Evolutionary conservation across 495 filamentous ascomycete species (phyloP).

Genomic region (Oleoguttula mirabilis): DNA sequence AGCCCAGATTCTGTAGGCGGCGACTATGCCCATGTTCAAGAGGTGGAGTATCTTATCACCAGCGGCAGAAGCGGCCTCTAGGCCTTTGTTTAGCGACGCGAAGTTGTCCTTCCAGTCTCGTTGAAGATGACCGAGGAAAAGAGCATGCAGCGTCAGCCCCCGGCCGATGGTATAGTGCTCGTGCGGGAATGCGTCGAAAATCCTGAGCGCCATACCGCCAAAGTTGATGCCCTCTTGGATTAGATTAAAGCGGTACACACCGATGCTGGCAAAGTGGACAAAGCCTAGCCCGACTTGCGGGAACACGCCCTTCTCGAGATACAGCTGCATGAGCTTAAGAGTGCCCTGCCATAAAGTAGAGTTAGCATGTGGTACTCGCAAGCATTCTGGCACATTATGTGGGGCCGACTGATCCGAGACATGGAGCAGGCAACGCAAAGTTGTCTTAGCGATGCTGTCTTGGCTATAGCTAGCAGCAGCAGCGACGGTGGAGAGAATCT

Average conservation of each 20-base stretch:
- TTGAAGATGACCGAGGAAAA: slow-evolving; percentile 64
- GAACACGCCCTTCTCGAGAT: slow-evolving; percentile 52
- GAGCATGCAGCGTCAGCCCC: slow-evolving; percentile 57
- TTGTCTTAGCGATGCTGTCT: no score
- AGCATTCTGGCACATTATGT: no score
- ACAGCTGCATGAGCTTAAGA: slow-evolving; percentile 57
- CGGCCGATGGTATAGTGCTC: slow-evolving; percentile 57
- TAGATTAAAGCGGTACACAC: slow-evolving; percentile 60
- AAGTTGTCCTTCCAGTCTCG: slow-evolving; percentile 48
- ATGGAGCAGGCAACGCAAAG: no score
- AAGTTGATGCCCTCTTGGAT: slow-evolving; percentile 54
- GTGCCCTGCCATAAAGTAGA: no score
- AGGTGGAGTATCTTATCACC: slow-evolving; percentile 68
- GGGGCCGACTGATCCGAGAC: no score
- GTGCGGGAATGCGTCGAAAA: slow-evolving; percentile 52
- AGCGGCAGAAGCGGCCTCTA: slow-evolving; percentile 57
- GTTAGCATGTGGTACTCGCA: no score
- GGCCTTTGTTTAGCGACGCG: slow-evolving; percentile 49
- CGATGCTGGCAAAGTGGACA: slow-evolving; percentile 61
- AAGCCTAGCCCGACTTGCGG: slow-evolving; percentile 67
- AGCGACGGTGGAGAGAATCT: no score
- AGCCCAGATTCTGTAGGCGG: slow-evolving; percentile 56
- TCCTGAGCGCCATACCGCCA: slow-evolving; percentile 48
- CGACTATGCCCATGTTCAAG: slow-evolving; percentile 59
- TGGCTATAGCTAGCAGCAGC: no score